Percentiles rank a stretch among this genome's conserved stretches.
Evolutionary conservation across 352 stramenopile genomes (phyloP).

Genomic region (Globisporangium orthogonon): DNA sequence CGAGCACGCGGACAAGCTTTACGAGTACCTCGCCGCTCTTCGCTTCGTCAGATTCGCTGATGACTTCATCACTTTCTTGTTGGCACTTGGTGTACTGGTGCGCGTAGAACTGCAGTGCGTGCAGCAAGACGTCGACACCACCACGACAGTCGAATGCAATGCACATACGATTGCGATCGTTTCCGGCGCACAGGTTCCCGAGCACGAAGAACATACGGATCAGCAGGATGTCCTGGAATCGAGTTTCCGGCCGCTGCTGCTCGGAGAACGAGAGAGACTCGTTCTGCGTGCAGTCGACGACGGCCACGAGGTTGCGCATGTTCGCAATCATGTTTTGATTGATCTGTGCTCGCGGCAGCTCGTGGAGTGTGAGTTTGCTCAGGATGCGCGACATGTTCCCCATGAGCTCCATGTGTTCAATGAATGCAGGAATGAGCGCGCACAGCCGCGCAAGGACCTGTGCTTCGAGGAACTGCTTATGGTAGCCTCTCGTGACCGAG

Average conservation of each 20-base stretch:
- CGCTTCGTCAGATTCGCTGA: slow-evolving; percentile 7
- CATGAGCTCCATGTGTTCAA: slow-evolving; percentile 61
- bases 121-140: slow-evolving; percentile 30
- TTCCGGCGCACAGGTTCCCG: slow-evolving; percentile 83
- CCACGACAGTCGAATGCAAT: slow-evolving; percentile 24
- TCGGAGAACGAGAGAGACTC: slow-evolving; percentile 25
- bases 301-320: slow-evolving; percentile 35
- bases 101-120: slow-evolving; percentile 37
- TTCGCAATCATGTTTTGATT: slow-evolving; percentile 33
- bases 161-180: slow-evolving; percentile 63
- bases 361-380: slow-evolving; percentile 78
- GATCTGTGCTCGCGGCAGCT: slow-evolving; percentile 58
- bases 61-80: not conserved
- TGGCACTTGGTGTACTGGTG: slow-evolving; percentile 21
- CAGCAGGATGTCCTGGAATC: slow-evolving; percentile 49
- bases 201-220: slow-evolving; percentile 79
- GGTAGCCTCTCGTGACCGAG: slow-evolving; percentile 41
- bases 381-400: slow-evolving; percentile 74
- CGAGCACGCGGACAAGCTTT: slow-evolving; percentile 74
- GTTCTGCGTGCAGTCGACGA: slow-evolving; percentile 38
- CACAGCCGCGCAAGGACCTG: slow-evolving; percentile 45
- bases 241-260: slow-evolving; percentile 28
- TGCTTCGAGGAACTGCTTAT: slow-evolving; percentile 69
- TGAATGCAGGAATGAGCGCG: slow-evolving; percentile 29
- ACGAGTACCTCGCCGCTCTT: slow-evolving; percentile 63